These are phyloP conservation scores for Porpolomopsis calyptriformis DNA, from an alignment of 768 basidiomycete species.

Conservation along the genomic window DNA sequence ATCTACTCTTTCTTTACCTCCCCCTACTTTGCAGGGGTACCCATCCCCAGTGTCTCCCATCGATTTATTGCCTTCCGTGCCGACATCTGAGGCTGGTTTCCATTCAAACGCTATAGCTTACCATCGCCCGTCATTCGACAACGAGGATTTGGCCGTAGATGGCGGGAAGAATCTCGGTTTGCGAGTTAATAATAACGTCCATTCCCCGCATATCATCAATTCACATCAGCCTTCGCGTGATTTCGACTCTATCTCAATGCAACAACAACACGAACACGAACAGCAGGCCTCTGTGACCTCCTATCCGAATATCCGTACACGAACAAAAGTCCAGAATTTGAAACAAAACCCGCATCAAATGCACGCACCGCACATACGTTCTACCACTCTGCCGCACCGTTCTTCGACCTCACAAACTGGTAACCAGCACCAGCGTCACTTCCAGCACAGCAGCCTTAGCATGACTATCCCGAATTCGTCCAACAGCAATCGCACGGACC, in stretches of 20 bases:
- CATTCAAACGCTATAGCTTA: background rate
- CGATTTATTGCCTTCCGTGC: background rate
- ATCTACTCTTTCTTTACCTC: background rate
- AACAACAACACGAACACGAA: conserved; percentile 11
- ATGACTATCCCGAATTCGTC: conserved; percentile 24
- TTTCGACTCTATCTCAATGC: conserved; percentile 1
- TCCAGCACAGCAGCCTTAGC: conserved; percentile 40
- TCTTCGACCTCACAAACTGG: conserved; percentile 17
- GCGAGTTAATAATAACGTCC: conserved; percentile 13
- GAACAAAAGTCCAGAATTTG: conserved; percentile 10
- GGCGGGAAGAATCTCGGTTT: background rate
- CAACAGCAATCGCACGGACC: conserved; percentile 3
- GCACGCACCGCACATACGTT: conserved; percentile 30
- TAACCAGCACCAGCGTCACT: conserved; percentile 29
- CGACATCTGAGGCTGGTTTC: conserved; percentile 3
- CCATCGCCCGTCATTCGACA: background rate
- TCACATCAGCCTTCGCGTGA: conserved; percentile 12
- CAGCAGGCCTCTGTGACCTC: conserved; percentile 9
- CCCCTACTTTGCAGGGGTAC: conserved; percentile 3
- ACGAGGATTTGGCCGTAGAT: background rate
- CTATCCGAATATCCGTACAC: conserved; percentile 5
- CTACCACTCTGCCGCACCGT: conserved; percentile 36
- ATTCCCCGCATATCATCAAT: conserved; percentile 20
- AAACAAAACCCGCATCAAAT: conserved; percentile 16
- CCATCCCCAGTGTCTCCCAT: background rate